Evolutionary conservation across 441 rosid genomes (phyloP), one percentile per base, ranked within the genome.

Genomic region (Cnidoscolus chayamansa): DNA sequence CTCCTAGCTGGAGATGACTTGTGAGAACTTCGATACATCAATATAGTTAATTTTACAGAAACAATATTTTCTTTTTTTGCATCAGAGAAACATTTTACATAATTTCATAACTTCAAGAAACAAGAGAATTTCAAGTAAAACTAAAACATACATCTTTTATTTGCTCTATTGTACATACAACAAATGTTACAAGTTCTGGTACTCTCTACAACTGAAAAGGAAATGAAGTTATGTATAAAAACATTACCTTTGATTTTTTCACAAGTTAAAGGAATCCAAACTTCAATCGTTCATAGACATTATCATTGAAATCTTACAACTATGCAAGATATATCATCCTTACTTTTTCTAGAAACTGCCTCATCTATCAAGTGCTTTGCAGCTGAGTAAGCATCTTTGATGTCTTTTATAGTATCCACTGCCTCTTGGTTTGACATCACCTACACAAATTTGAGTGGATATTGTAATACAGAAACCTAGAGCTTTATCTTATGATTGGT

Each of bases 351-450:
- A 35, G 79, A 75, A 72, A 90, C 79, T 12, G 97, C 98, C 65
- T 88, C 96, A 70, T 92, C 97, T 1, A 91, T 73, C 45, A 92
- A 89, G 67, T 76, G 86, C 82, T 88, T 92, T 9, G 97, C 97
- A 0, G 98, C 97, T 30, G 89, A 74, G 61, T 77, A 82, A 4
- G 97, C 86, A 86, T 94, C 98, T 79, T 87, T 89, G 35, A 86
- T 64, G 71, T 83, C 77, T 86, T 82, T 83, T 72, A 90, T 80
- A 17, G 89, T 76, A 48, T 94, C 92, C 12, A 78, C 88, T 0
- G 94, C 97, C 74, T 92, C 97, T 82, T 89, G 97, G 80, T 94
- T 94, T 13, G 91, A 80, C 93, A 92, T 90, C 16, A 91, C 97
- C 97, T 89, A 81, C 25, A 50, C 47, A 11, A 19, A 31, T 56